Percentiles rank a stretch among this genome's conserved stretches.
These are phyloP conservation scores for Turritis glabra DNA, from an alignment of 345 rosid species.

Conservation along the genomic window DNA sequence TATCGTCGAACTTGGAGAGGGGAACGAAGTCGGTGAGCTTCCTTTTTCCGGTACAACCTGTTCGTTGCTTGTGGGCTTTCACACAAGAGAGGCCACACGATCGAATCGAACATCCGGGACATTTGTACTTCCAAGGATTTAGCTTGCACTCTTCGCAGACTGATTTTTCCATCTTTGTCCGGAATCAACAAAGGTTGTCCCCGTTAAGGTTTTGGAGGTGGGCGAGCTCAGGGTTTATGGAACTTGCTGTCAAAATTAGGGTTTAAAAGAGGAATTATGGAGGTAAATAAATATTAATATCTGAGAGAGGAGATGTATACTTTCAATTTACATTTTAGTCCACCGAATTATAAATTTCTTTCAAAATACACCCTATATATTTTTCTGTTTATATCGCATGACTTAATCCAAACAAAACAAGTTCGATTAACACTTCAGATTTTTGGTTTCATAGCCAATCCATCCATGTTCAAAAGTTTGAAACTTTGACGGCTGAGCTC, in stretches of 20 bases:
- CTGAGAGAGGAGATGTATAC: neutral
- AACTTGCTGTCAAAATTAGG: constrained; percentile 6
- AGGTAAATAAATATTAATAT: neutral
- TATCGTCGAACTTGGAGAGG: constrained; percentile 65
- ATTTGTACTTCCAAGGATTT: constrained; percentile 66
- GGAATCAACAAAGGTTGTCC: neutral
- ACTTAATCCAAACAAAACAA: neutral
- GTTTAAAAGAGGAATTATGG: neutral
- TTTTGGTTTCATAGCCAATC: neutral
- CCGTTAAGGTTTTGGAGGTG: neutral
- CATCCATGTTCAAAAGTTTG: neutral
- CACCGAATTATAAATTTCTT: neutral
- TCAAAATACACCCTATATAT: neutral
- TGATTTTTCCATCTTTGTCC: neutral
- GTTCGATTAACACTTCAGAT: neutral
- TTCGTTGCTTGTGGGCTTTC: constrained; percentile 79
- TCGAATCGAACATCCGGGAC: constrained; percentile 82
- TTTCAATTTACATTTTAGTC: constrained; percentile 8
- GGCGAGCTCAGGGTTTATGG: constrained; percentile 18
- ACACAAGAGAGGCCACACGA: constrained; percentile 82
- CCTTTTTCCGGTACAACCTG: constrained; percentile 74
- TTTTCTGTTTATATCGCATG: neutral
- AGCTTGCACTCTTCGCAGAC: constrained; percentile 66
- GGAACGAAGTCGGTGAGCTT: constrained; percentile 56
- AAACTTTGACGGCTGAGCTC: constrained; percentile 8